phyloP scores from a whole-genome alignment of 306 rosid species.

The Astragalus membranaceus region DNA sequence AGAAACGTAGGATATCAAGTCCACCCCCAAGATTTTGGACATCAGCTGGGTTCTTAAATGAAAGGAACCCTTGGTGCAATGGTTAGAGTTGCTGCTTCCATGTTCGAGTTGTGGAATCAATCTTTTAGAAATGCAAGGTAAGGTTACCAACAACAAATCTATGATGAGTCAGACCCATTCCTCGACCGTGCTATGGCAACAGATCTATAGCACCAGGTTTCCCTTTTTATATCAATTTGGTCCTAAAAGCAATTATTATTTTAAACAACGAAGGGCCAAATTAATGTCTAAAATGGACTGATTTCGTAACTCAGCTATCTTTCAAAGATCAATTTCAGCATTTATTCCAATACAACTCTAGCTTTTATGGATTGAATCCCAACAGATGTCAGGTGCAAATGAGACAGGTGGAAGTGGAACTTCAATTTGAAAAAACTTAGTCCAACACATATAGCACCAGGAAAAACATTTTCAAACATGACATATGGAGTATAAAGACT shows the following conservation, averaged over 20 bases:
- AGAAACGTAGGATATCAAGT: background rate
- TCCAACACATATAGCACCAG: background rate
- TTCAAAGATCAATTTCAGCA: background rate
- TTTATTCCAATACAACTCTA: background rate
- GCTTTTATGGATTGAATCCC: constrained; percentile 10
- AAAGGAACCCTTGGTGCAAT: background rate
- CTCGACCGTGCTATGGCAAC: background rate
- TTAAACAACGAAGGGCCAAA: background rate
- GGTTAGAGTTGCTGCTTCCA: too few species aligned
- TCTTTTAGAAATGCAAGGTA: background rate
- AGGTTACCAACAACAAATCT: background rate
- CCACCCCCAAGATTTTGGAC: background rate
- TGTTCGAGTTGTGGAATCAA: background rate
- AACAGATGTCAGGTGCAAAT: constrained; percentile 9
- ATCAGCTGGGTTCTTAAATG: background rate
- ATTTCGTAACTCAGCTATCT: background rate
- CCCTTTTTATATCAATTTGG: background rate
- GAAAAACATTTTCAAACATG: background rate
- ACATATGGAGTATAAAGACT: constrained; percentile 7
- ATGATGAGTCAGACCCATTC: background rate
- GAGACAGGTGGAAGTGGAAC: constrained; percentile 18
- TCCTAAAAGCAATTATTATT: background rate
- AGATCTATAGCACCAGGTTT: background rate
- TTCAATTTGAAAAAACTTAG: background rate
- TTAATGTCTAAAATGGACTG: background rate